A percentile compares a stretch with the other conserved stretches of the same genome.
Evolutionary conservation across 2,329 filamentous ascomycete genomes (phyloP).

Genomic region (Colletotrichum costaricense): DNA sequence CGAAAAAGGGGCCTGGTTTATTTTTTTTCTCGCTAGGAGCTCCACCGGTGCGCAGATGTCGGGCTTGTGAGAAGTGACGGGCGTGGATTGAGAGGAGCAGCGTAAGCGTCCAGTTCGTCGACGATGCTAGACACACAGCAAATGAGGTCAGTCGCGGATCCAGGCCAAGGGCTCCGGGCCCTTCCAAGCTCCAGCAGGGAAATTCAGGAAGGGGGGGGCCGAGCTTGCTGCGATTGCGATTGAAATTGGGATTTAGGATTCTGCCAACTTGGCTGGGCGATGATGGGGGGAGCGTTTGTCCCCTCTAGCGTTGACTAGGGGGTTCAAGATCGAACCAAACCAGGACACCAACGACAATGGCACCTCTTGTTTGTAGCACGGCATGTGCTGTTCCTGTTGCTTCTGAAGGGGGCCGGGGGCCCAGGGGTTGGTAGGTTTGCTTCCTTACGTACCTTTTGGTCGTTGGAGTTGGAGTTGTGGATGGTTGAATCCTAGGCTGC

Average conservation of each 20-base stretch:
- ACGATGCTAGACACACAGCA: slow-evolving; percentile 31
- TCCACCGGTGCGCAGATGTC: slow-evolving; percentile 32
- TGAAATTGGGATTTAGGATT: background rate
- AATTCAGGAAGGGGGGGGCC: slow-evolving; percentile 20
- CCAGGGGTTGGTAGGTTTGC: background rate
- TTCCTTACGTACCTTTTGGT: background rate
- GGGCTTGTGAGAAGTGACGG: slow-evolving; percentile 20
- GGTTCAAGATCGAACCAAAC: background rate
- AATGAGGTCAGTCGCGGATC: slow-evolving; percentile 35
- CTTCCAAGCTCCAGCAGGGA: background rate
- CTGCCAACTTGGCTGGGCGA: background rate
- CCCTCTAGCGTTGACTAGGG: background rate
- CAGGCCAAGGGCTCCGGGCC: slow-evolving; percentile 18
- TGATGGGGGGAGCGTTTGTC: background rate
- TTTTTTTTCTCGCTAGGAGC: slow-evolving; percentile 23
- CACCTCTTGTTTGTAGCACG: background rate
- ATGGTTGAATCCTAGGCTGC: slow-evolving; percentile 14
- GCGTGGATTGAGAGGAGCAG: slow-evolving; percentile 2
- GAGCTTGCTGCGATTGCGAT: slow-evolving; percentile 23
- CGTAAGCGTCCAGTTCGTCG: slow-evolving; percentile 19
- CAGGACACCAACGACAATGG: slow-evolving; percentile 1
- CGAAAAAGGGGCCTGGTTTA: slow-evolving; percentile 17
- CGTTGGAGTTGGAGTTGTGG: background rate
- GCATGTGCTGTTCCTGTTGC: background rate
- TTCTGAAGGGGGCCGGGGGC: background rate